These are phyloP conservation scores for Tulasnella sp. DNA, from an alignment of 768 basidiomycete genomes.

Conservation along the genomic window DNA sequence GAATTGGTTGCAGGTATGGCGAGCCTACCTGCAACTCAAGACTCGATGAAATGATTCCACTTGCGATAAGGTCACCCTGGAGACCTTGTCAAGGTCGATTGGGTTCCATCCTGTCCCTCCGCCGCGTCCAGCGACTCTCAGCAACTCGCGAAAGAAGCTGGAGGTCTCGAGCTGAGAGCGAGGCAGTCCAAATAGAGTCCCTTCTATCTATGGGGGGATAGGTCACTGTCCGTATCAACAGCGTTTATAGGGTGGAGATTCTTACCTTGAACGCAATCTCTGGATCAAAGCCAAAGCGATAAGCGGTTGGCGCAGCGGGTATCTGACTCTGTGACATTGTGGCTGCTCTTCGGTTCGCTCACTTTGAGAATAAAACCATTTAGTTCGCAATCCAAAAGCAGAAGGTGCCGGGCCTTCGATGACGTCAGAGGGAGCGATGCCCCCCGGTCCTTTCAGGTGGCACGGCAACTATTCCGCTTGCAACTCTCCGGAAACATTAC, in stretches of 20 bases:
- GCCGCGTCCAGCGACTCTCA: too few species aligned
- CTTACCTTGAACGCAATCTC: background rate
- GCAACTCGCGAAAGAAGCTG: background rate
- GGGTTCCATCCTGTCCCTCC: background rate
- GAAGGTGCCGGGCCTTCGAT: background rate
- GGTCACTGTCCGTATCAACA: too few species aligned
- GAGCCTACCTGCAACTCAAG: background rate
- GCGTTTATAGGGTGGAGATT: background rate
- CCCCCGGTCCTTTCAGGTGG: background rate
- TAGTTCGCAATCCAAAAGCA: background rate
- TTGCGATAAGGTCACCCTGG: background rate
- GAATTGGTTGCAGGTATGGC: background rate
- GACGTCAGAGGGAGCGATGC: background rate
- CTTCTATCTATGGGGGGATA: background rate
- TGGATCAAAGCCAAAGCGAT: background rate
- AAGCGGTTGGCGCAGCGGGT: background rate
- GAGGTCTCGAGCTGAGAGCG: background rate
- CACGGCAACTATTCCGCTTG: too few species aligned
- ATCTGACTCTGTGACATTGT: background rate
- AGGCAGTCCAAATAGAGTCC: background rate
- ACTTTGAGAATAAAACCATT: background rate
- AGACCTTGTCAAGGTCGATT: background rate
- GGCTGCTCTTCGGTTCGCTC: background rate
- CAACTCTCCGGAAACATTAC: too few species aligned
- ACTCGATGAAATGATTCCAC: background rate